These are phyloP conservation scores for Neopestalotiopsis clavispora DNA, from an alignment of 2,329 filamentous ascomycete genomes.

Conservation along the genomic window DNA sequence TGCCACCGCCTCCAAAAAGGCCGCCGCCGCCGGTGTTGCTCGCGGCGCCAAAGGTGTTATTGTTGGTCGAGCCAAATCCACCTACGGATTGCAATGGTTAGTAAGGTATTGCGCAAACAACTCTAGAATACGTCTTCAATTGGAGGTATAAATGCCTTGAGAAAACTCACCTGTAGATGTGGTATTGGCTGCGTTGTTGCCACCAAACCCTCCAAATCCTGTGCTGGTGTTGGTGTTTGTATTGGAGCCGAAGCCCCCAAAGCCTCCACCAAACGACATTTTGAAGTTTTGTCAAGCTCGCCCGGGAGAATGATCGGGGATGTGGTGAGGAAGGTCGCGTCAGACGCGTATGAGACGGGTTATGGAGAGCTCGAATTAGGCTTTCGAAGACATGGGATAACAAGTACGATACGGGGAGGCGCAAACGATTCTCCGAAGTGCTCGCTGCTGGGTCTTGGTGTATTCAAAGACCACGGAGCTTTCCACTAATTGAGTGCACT, in stretches of 20 bases:
- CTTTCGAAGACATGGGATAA: constrained; percentile 21
- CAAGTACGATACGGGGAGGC: not conserved
- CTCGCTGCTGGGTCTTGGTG: not conserved
- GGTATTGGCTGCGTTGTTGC: constrained; percentile 38
- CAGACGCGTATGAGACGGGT: constrained; percentile 20
- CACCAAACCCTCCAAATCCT: constrained; percentile 44
- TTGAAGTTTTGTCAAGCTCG: not conserved
- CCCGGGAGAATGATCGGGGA: not conserved
- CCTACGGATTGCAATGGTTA: constrained; percentile 27
- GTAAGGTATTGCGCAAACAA: constrained; percentile 23
- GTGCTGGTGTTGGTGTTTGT: constrained; percentile 35
- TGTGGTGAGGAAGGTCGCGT: constrained; percentile 17
- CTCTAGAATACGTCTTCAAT: not conserved
- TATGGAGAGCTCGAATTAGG: constrained; percentile 13
- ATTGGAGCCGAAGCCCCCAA: constrained; percentile 54
- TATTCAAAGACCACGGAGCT: not conserved
- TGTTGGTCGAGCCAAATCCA: constrained; percentile 40
- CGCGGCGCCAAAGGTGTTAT: constrained; percentile 38
- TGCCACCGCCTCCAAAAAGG: constrained; percentile 44
- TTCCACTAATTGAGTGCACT: not conserved
- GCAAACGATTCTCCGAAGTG: not conserved
- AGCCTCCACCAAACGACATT: constrained; percentile 46
- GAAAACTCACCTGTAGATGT: constrained; percentile 28
- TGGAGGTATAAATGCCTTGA: constrained; percentile 10
- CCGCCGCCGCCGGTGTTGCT: constrained; percentile 37